Evolutionary conservation across 2,329 filamentous ascomycete genomes (phyloP).

Genomic region (Xylariaceae sp.): DNA sequence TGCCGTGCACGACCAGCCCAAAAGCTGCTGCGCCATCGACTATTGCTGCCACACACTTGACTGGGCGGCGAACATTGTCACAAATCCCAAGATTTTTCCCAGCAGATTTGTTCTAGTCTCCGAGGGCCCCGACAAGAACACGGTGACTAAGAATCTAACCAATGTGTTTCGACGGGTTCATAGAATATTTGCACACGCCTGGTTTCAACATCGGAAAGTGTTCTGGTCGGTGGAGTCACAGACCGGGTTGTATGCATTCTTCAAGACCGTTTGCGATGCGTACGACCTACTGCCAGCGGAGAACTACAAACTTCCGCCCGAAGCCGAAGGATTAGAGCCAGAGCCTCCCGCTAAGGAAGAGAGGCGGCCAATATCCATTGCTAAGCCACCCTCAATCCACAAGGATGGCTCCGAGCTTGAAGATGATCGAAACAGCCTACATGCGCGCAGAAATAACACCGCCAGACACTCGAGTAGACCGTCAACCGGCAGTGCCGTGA

Average conservation of each 20-base stretch:
- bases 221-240: slow-evolving; percentile 92
- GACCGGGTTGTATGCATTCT: slow-evolving; percentile 91
- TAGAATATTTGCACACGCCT: slow-evolving; percentile 95
- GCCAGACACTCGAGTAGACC: slow-evolving; percentile 78
- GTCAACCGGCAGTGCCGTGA: slow-evolving; percentile 71
- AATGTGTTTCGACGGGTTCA: slow-evolving; percentile 95
- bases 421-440: slow-evolving; percentile 43
- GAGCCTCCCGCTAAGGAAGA: slow-evolving; percentile 39
- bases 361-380: slow-evolving; percentile 34
- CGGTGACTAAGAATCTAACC: slow-evolving; percentile 75
- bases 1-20: slow-evolving; percentile 93
- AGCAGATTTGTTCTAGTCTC: slow-evolving; percentile 63
- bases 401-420: slow-evolving; percentile 37
- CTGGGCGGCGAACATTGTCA: slow-evolving; percentile 93
- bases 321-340: slow-evolving; percentile 78
- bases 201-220: slow-evolving; percentile 93
- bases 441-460: slow-evolving; percentile 63
- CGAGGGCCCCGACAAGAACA: slow-evolving; percentile 54
- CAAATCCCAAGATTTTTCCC: slow-evolving; percentile 91
- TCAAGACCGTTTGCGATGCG: slow-evolving; percentile 93
- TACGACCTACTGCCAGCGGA: slow-evolving; percentile 87
- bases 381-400: slow-evolving; percentile 25
- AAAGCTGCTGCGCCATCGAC: slow-evolving; percentile 96
- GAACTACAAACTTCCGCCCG: slow-evolving; percentile 90
- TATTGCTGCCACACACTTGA: slow-evolving; percentile 99